Percentiles rank a stretch among this genome's conserved stretches.
Evolutionary conservation across 1,284 basidiomycete species (phyloP).

Genomic region (Cryptococcus neoformans): DNA sequence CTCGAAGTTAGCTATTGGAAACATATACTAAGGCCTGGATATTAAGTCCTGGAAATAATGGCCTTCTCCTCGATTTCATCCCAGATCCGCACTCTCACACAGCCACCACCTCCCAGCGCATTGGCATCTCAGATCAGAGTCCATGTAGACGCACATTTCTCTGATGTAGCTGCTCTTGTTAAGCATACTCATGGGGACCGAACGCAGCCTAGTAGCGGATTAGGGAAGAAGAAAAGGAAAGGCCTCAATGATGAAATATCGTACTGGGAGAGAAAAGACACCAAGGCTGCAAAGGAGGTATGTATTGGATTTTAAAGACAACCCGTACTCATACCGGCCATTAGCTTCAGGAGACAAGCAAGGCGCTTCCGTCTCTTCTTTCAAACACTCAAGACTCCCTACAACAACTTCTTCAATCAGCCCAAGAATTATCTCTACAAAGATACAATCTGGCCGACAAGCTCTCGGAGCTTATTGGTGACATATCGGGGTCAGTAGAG

Average conservation of each 20-base stretch:
- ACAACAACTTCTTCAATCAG: slow-evolving; percentile 54
- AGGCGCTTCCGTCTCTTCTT: slow-evolving; percentile 29
- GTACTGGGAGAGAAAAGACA: slow-evolving; percentile 32
- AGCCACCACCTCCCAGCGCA: neutral
- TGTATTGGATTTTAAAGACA: neutral
- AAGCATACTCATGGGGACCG: slow-evolving; percentile 8
- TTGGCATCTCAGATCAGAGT: slow-evolving; percentile 13
- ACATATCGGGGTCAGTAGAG: slow-evolving; percentile 16
- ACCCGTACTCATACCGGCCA: neutral
- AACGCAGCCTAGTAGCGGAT: neutral
- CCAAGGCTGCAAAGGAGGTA: slow-evolving; percentile 22
- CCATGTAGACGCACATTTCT: slow-evolving; percentile 33
- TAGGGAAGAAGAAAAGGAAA: slow-evolving; percentile 1
- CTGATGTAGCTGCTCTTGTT: slow-evolving; percentile 27
- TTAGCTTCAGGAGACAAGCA: slow-evolving; percentile 27
- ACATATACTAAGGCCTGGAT: no score
- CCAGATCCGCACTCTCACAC: slow-evolving; percentile 17
- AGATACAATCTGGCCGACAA: slow-evolving; percentile 58
- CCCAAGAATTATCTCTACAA: slow-evolving; percentile 68
- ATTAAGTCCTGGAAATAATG: no score
- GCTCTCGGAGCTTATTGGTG: slow-evolving; percentile 29
- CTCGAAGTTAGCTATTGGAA: no score
- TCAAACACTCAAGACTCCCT: slow-evolving; percentile 27
- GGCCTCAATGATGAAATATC: slow-evolving; percentile 33
- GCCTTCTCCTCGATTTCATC: neutral